Conservation (phyloP, 2,329 filamentous ascomycete species). For the Rhynchosporium graminicola region DNA sequence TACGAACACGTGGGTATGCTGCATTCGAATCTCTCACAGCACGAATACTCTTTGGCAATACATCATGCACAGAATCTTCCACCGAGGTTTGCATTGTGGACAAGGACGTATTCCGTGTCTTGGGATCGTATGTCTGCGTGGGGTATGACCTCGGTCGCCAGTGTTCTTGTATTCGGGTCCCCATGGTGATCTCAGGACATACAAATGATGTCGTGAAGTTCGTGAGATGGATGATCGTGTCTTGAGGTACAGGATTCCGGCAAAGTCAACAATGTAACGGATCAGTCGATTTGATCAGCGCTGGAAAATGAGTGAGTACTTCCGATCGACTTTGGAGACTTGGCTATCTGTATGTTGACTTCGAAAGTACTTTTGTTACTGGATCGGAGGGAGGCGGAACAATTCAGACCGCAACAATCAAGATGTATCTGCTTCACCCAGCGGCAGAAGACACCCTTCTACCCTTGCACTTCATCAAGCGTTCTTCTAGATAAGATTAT, state of each 20-base stretch:
- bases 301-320: background rate
- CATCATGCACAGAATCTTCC: background rate
- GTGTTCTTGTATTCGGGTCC: slow-evolving; percentile 11
- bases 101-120: background rate
- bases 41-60: slow-evolving; percentile 15
- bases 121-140: background rate
- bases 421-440: no score
- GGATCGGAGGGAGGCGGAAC: no score
- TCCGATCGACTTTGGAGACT: background rate
- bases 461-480: background rate
- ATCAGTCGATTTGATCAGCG: background rate
- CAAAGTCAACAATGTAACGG: background rate
- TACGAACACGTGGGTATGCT: slow-evolving; percentile 1
- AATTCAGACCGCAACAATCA: no score
- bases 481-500: background rate
- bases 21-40: slow-evolving; percentile 14
- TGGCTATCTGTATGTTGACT: no score
- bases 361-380: no score
- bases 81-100: slow-evolving; percentile 3
- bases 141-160: slow-evolving; percentile 14
- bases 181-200: background rate
- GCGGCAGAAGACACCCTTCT: no score
- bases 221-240: background rate
- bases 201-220: background rate
- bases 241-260: background rate